phyloP scores from a whole-genome alignment of 73 alveolate genomes.

The Tetrahymena malaccensis region DNA sequence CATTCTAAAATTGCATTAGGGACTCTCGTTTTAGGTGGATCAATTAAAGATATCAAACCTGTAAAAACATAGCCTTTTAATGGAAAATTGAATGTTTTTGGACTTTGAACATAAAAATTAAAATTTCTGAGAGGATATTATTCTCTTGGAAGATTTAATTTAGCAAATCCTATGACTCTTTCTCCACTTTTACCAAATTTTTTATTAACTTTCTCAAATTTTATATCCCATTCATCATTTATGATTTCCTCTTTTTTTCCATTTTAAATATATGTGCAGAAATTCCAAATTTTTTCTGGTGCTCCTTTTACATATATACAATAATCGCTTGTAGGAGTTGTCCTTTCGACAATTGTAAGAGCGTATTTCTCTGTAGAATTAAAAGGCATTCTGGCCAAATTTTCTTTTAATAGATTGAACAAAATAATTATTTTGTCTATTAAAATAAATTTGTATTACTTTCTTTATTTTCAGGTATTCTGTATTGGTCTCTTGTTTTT shows the following conservation, averaged over 20 bases:
- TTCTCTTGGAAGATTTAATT: slow-evolving; percentile 38
- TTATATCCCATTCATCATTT: slow-evolving; percentile 32
- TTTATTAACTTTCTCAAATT: slow-evolving; percentile 50
- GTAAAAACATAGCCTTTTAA: slow-evolving; percentile 58
- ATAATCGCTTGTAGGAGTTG: slow-evolving; percentile 9
- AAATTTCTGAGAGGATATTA: slow-evolving; percentile 13
- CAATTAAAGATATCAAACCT: slow-evolving; percentile 65
- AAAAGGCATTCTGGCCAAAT: background rate
- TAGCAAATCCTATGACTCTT: slow-evolving; percentile 66
- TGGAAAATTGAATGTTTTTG: slow-evolving; percentile 60
- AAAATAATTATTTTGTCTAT: too few species aligned
- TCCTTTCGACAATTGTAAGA: background rate
- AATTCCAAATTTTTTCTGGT: slow-evolving; percentile 77
- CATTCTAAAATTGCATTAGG: slow-evolving; percentile 60
- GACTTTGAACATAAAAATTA: slow-evolving; percentile 43
- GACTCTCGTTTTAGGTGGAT: slow-evolving; percentile 71
- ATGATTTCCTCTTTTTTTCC: slow-evolving; percentile 41
- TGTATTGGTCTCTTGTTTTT: background rate
- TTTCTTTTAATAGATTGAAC: too few species aligned
- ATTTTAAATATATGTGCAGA: slow-evolving; percentile 51
- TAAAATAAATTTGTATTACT: background rate
- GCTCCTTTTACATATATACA: slow-evolving; percentile 87
- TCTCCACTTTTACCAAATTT: slow-evolving; percentile 59
- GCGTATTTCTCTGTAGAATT: slow-evolving; percentile 4
- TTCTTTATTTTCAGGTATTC: background rate